Conservation (phyloP, 495 filamentous ascomycete species). For the Coniosporium apollinis region DNA sequence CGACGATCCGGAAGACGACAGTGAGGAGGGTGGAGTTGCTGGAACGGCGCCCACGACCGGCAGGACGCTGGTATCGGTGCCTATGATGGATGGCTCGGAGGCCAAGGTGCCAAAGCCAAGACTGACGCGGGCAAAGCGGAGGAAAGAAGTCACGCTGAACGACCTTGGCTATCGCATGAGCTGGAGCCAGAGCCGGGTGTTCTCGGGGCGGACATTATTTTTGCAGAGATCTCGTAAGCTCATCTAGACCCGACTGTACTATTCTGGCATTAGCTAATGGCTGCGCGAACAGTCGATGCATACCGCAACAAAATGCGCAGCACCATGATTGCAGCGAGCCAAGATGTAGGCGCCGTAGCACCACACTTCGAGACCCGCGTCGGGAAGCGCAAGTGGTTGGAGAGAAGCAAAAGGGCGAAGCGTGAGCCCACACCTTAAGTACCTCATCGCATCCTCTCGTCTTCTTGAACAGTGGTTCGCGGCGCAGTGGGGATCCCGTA, state of each 20-base stretch:
- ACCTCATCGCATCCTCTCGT: no score
- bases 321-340: constrained; percentile 55
- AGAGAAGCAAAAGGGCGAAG: constrained; percentile 30
- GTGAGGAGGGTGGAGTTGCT: constrained; percentile 20
- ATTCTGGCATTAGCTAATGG: neutral
- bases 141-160: constrained; percentile 72
- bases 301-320: constrained; percentile 86
- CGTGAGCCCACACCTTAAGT: constrained; percentile 7
- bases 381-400: constrained; percentile 72
- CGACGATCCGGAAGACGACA: constrained; percentile 37
- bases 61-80: constrained; percentile 47
- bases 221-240: constrained; percentile 82
- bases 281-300: constrained; percentile 53
- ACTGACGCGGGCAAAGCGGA: constrained; percentile 44
- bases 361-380: constrained; percentile 79
- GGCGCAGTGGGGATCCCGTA: no score
- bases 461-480: no score
- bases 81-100: constrained; percentile 55
- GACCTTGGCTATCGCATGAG: constrained; percentile 89
- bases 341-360: constrained; percentile 51
- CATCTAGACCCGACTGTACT: neutral
- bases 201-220: constrained; percentile 70
- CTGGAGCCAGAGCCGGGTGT: constrained; percentile 83
- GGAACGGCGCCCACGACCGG: constrained; percentile 24
- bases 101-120: constrained; percentile 55